A percentile compares a stretch with the other conserved stretches of the same genome.
These are phyloP conservation scores for Diaporthe ampelina DNA, from an alignment of 2,329 filamentous ascomycete genomes.

Conservation along the genomic window DNA sequence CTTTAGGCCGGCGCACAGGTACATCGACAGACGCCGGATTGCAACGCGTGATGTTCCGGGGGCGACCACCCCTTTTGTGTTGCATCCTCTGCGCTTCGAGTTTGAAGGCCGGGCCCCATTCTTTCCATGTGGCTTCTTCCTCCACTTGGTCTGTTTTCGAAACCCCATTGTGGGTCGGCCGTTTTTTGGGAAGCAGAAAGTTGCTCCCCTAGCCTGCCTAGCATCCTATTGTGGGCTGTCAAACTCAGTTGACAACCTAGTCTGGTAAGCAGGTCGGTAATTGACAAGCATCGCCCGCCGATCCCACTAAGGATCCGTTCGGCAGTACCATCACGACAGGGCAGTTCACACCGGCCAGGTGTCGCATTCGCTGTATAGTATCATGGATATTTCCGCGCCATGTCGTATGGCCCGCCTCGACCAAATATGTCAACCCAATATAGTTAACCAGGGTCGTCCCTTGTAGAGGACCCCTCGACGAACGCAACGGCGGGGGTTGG, in stretches of 20 bases:
- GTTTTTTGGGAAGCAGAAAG: neutral
- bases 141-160: slow-evolving; percentile 25
- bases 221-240: slow-evolving; percentile 9
- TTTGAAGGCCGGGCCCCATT: slow-evolving; percentile 10
- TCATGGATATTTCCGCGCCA: slow-evolving; percentile 13
- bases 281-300: neutral
- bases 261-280: neutral
- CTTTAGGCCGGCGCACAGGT: slow-evolving; percentile 11
- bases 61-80: neutral
- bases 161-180: slow-evolving; percentile 5
- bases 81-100: slow-evolving; percentile 12
- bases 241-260: neutral
- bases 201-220: neutral
- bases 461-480: neutral
- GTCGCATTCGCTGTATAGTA: slow-evolving; percentile 1
- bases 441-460: neutral
- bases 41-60: slow-evolving; percentile 28
- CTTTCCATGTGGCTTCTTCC: slow-evolving; percentile 23
- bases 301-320: slow-evolving; percentile 7
- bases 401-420: slow-evolving; percentile 4
- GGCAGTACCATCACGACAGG: neutral
- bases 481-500: slow-evolving; percentile 12
- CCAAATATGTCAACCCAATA: neutral
- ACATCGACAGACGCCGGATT: slow-evolving; percentile 26
- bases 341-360: neutral